Evolutionary conservation across 148 eudicot species (phyloP), one percentile per base, ranked within the genome.

Genomic region (Rhododendron ferrugineum): DNA sequence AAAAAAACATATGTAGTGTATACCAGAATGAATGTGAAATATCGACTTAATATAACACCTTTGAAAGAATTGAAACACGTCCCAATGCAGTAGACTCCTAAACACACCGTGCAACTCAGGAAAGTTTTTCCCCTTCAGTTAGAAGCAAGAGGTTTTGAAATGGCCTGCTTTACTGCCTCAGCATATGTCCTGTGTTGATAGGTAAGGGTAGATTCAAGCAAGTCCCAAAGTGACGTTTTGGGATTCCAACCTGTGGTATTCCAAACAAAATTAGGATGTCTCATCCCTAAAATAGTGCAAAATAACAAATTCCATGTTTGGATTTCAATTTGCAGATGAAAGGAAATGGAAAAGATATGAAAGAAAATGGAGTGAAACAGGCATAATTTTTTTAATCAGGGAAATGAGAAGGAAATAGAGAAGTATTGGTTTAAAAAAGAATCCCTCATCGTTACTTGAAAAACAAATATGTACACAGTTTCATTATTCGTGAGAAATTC

Each of bases 151-250:
- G 99, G 92, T 79, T 93, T 93, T 46, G 97, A 93, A 76, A 90
- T 89, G 20, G 96, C 90, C 87, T 92, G 91, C 93, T 95, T 96
- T 80, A 96, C 82, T 47, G 99, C 99, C 90, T 94, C 96, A 13
- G 99, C 98, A 64, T 96, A 96, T 32, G 99, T 95, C 96, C 94
- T 93, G 90, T 96, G 99, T 85, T 96, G 99, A 90, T 96, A 96
- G 10, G 99, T 96, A 77, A 96, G 98, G 81, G 99, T 96, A 8
- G 99, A 95, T 78, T 96, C 99, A 28, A 96, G 99, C 94, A 96
- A 90, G 89, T 96, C 98, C 99, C 99, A 96, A 8, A 96, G 96
- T 7, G 99, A 96, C n/a, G 99, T 96, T 88, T 95, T 96, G 0
- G 99, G 99, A 85, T 96, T 93, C 98, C 98, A 96, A 80, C 96